A percentile compares a stretch with the other conserved stretches of the same genome.
Conservation (phyloP, 306 rosid genomes). For the Cucumis hystrix region DNA sequence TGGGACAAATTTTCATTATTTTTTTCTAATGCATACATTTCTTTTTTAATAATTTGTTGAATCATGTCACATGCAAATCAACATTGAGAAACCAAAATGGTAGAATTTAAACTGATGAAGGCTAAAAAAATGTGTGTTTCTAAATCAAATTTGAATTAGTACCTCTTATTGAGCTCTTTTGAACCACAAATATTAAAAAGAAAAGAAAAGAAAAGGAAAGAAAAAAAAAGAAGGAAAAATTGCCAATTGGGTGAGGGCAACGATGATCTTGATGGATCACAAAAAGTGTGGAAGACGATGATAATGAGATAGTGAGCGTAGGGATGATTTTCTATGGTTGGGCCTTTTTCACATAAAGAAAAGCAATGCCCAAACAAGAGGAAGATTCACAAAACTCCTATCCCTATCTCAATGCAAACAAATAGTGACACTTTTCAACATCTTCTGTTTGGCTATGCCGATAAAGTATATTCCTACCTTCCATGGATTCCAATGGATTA, state of each 20-base stretch:
- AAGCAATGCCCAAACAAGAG: not conserved
- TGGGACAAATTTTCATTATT: no score
- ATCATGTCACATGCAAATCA: no score
- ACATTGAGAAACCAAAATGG: not conserved
- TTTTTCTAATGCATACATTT: no score
- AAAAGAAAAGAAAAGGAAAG: not conserved
- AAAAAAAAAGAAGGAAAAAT: not conserved
- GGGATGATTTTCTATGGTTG: not conserved
- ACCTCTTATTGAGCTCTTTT: not conserved
- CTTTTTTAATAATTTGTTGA: no score
- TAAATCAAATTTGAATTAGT: not conserved
- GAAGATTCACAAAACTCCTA: not conserved
- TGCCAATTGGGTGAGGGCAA: not conserved
- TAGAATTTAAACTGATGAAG: not conserved
- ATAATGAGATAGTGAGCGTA: not conserved
- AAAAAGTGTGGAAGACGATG: not conserved
- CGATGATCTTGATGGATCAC: not conserved
- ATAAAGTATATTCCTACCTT: slow-evolving; percentile 1
- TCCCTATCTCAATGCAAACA: not conserved
- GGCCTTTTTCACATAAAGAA: not conserved
- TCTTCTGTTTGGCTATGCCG: not conserved
- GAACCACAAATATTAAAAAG: not conserved
- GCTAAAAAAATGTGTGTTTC: not conserved
- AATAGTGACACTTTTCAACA: not conserved
- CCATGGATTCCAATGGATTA: not conserved